phyloP scores from a whole-genome alignment of 192 early-diverging fungal species.

The Gonapodya prolifera region DNA sequence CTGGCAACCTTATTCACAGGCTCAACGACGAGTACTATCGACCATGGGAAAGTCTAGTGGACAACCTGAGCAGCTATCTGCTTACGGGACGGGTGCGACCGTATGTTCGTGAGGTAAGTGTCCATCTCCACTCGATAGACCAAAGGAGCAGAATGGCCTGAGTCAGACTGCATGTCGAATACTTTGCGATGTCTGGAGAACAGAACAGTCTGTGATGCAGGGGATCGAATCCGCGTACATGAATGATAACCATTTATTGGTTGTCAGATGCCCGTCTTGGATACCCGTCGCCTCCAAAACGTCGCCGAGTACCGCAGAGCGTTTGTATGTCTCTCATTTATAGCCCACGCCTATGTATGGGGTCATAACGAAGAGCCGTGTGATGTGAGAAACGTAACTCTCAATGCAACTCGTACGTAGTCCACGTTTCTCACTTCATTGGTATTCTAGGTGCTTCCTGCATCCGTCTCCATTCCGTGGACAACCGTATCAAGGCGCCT shows the following conservation, averaged over 20 bases:
- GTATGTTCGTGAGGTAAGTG: constrained; percentile 50
- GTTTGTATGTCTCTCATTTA: constrained; percentile 73
- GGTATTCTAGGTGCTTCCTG: not conserved
- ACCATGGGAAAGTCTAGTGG: constrained; percentile 77
- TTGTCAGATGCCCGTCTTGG: constrained; percentile 62
- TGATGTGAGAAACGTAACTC: constrained; percentile 36
- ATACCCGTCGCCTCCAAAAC: constrained; percentile 39
- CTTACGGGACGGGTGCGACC: constrained; percentile 56
- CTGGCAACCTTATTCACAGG: constrained; percentile 54
- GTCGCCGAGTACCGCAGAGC: constrained; percentile 68
- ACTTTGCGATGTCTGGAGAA: not conserved
- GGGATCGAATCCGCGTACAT: constrained; percentile 1
- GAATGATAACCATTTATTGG: not conserved
- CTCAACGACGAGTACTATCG: constrained; percentile 66
- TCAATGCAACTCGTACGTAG: not conserved
- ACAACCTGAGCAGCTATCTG: constrained; percentile 59
- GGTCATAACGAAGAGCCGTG: constrained; percentile 60
- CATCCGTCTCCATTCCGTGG: not conserved
- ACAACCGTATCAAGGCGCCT: not conserved
- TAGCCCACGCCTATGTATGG: constrained; percentile 89
- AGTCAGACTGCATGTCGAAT: not conserved
- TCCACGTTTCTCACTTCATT: not conserved
- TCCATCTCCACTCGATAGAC: not conserved
- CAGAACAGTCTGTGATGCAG: not conserved
- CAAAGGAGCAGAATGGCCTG: not conserved